Evolutionary conservation across 73 alveolate species (phyloP), one percentile per base, ranked within the genome.

Genomic region (Paramecium octaurelia): DNA sequence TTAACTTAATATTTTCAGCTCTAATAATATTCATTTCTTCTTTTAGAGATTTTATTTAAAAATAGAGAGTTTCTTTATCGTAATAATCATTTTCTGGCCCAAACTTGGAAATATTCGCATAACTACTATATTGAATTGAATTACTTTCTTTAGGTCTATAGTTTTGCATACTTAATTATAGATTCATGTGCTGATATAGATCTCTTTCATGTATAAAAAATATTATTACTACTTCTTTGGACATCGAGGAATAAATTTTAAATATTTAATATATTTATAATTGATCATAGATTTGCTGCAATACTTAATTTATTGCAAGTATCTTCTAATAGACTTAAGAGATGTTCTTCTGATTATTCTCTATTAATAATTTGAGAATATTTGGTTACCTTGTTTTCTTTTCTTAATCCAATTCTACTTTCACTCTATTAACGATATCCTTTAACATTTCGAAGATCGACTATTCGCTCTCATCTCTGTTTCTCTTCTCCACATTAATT

Each of bases 381-480:
- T 18, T 4, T 18, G 18, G 14, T 54, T 71, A 89, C 94, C 94
- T 89, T 31, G 58, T 95, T 92, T 95, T 96, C 95, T 96, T 95
- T 93, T 97, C 99, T 70, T 75, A 86, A 89, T 97, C 98, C 20
- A 96, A 94, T 89, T 97, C 99, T 9, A 75, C 93, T 92, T 97
- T 97, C 12, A 96, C 97, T 93, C 96, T 93, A 92, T 95, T 95
- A 8, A 96, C 96, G 92, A 97, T 95, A 69, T 96, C 97, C 70
- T 95, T 97, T 57, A 97, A 88, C 99, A 97, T 97, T 89, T 97
- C 99, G 24, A 97, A 92, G 24, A 97, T 92, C 16, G 98, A 96
- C 80, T 97, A 98, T 86, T 97, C 99, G 50, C 98, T 97, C 85
- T 97, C 98, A 75, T 97, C 99, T 92, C 98, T 95, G 20, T 95